These are phyloP conservation scores for Aspergillus sp. DNA, from an alignment of 2,329 filamentous ascomycete species.

Conservation along the genomic window DNA sequence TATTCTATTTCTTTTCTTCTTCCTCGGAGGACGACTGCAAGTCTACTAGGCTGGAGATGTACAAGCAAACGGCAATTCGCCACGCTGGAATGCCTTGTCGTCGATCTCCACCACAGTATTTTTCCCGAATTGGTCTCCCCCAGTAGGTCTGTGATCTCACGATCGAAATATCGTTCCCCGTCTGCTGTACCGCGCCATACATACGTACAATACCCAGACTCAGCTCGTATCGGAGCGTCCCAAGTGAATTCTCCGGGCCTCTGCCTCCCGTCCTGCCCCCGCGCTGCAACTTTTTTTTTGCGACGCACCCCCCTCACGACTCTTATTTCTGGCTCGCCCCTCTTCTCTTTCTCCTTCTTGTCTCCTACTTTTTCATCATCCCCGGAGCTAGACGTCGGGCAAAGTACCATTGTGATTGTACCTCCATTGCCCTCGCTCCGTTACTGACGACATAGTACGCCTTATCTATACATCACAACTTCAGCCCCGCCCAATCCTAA, in stretches of 20 bases:
- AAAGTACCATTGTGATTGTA: constrained; percentile 10
- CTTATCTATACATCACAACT: constrained; percentile 18
- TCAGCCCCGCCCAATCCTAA: constrained; percentile 19
- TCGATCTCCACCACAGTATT: constrained; percentile 18
- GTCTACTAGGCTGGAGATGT: background rate
- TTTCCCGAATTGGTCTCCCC: constrained; percentile 9
- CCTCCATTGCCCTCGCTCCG: constrained; percentile 23
- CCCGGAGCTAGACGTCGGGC: constrained; percentile 23
- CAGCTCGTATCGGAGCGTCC: constrained; percentile 21
- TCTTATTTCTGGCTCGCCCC: constrained; percentile 9
- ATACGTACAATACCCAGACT: constrained; percentile 13
- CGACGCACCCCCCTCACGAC: constrained; percentile 5
- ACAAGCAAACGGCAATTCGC: constrained; percentile 19
- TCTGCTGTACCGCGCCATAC: constrained; percentile 7
- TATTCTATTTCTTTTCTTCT: background rate
- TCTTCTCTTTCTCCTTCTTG: constrained; percentile 15
- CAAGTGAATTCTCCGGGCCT: constrained; percentile 24
- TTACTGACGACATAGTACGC: constrained; percentile 25
- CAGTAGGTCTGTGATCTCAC: constrained; percentile 9
- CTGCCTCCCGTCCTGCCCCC: constrained; percentile 20
- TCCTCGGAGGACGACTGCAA: background rate
- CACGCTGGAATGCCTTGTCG: constrained; percentile 16
- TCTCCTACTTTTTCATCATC: constrained; percentile 10
- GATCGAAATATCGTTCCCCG: background rate
- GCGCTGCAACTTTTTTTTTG: constrained; percentile 18